Evolutionary conservation across 2,329 filamentous ascomycete species (phyloP), one percentile per base, ranked within the genome.

Genomic region (Ascochyta lentis): DNA sequence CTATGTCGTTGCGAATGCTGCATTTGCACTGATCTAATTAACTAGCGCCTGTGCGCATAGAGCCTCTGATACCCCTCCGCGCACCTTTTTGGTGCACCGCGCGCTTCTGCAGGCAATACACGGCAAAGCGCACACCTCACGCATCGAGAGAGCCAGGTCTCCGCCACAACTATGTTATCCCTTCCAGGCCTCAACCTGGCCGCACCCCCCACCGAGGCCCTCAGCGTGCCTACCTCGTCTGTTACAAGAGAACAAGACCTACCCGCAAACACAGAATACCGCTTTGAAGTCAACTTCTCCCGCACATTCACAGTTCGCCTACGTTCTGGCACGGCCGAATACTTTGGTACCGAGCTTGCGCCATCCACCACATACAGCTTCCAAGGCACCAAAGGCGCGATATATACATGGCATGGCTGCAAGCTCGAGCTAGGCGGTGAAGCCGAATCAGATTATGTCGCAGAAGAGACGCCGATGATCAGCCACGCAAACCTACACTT

Each of bases 331-430:
- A 92, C 89, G 1, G 95, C 94, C 44, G 95, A 99, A 76, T 87
- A 96, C 70, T 96, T 98, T 73, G 95, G 95, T 72, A 93, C 94
- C 51, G 95, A 99, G 78, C 89, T 99, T 39, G 92, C 92, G 10
- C 83, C 86, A 9, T 89, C 89, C 53, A 89, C 89, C 47, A 83
- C 85, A 9, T 98, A 98, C 79, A 88, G 83, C 29, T 94, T 99
- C 76, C 84, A 85, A 41, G 90, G 91, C 52, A 85, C 85, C 64
- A 96, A 96, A 79, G 90, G 90, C 54, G 93, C 94, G 58, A 89
- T 99, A 69, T 91, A 91, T 75, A 96, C 93, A 46, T 96, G 92
- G 89, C 87, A 94, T 70, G 94, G 95, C 67, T 97, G 92, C 77
- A 87, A 87, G 49, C 79, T 99, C 58, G 91, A 97, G 75, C 82